phyloP scores from a whole-genome alignment of 225 moss, liverwort and hornwort genomes.

The Sphagnum contortum region DNA sequence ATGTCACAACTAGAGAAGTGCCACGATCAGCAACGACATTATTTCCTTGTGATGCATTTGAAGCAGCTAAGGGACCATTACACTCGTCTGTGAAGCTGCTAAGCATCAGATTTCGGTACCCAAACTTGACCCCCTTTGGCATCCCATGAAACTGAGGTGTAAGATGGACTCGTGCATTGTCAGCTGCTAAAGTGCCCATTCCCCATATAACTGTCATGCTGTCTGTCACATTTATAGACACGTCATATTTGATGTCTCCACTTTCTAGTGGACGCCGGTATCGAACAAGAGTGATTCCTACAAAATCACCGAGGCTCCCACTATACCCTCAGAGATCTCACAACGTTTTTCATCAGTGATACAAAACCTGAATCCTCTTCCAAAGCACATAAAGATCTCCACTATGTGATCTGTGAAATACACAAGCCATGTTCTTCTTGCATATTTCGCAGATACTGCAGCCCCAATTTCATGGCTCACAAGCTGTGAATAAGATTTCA shows the following conservation, averaged over 20 bases:
- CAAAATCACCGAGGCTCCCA: neutral
- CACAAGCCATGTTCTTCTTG: too few relatives aligned
- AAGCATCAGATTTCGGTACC: slow-evolving; percentile 40
- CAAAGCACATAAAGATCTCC: too few relatives aligned
- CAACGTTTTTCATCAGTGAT: neutral
- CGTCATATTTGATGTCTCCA: slow-evolving; percentile 55
- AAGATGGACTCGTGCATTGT: slow-evolving; percentile 52
- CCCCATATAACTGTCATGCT: slow-evolving; percentile 84
- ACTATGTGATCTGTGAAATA: too few relatives aligned
- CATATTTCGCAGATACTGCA: too few relatives aligned
- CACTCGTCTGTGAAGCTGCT: slow-evolving; percentile 57
- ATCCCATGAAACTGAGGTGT: slow-evolving; percentile 88
- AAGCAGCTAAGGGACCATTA: slow-evolving; percentile 73
- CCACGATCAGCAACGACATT: slow-evolving; percentile 97
- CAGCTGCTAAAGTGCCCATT: slow-evolving; percentile 75
- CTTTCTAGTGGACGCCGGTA: slow-evolving; percentile 69
- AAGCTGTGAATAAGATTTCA: too few relatives aligned
- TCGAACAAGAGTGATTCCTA: slow-evolving; percentile 85
- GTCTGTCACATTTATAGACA: slow-evolving; percentile 50
- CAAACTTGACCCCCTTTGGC: slow-evolving; percentile 53
- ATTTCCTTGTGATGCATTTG: slow-evolving; percentile 60
- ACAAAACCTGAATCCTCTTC: too few relatives aligned
- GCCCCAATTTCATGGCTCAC: too few relatives aligned
- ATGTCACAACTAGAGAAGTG: slow-evolving; percentile 59
- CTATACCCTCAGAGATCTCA: neutral